These are phyloP conservation scores for Quercus lobata DNA, from an alignment of 331 rosid genomes.

Conservation along the genomic window DNA sequence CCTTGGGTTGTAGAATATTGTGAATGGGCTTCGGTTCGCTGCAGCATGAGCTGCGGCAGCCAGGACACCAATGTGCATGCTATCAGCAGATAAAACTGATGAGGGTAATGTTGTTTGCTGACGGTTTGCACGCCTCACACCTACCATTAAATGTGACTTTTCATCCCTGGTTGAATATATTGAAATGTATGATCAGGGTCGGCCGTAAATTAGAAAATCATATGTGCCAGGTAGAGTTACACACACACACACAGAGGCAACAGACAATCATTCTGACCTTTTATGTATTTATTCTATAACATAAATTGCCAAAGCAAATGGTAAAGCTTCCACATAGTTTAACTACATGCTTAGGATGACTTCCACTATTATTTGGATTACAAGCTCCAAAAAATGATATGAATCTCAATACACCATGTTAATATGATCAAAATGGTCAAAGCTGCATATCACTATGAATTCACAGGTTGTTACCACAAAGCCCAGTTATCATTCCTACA, in stretches of 20 bases:
- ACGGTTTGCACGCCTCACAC: slow-evolving; percentile 90
- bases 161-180: slow-evolving; percentile 59
- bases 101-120: slow-evolving; percentile 91
- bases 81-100: slow-evolving; percentile 92
- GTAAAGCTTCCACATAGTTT: neutral
- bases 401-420: neutral
- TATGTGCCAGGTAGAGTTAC: too few species aligned
- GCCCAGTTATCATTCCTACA: neutral
- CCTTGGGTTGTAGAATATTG: slow-evolving; percentile 98
- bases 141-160: slow-evolving; percentile 82
- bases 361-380: neutral
- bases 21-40: slow-evolving; percentile 75
- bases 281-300: too few species aligned
- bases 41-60: slow-evolving; percentile 99
- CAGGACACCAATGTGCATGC: slow-evolving; percentile 99
- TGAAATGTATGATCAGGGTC: neutral
- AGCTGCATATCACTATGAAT: neutral
- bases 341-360: neutral
- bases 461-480: neutral
- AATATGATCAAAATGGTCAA: neutral
- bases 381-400: neutral
- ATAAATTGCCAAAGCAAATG: neutral
- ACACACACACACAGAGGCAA: too few species aligned
- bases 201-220: neutral
- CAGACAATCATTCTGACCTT: too few species aligned